phyloP scores from a whole-genome alignment of 768 basidiomycete species.

The Royoungia palumana region DNA sequence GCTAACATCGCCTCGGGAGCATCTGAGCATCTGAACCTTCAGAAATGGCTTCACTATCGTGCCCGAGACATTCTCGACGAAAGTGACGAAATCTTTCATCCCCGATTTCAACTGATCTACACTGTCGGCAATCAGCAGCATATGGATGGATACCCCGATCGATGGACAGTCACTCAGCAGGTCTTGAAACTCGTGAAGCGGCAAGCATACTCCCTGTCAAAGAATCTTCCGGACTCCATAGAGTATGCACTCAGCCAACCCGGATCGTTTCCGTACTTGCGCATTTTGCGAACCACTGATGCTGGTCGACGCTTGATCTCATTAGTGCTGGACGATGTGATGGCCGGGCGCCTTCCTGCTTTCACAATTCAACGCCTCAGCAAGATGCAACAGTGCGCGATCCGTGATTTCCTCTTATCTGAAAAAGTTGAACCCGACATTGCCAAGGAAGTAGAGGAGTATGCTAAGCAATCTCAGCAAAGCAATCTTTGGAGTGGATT shows the following conservation, averaged over 20 bases:
- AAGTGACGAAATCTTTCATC: conserved; percentile 29
- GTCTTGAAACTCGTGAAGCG: conserved; percentile 20
- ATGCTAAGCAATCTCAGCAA: neutral
- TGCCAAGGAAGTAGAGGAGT: neutral
- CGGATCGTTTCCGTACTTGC: conserved; percentile 10
- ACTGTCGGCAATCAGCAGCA: conserved; percentile 37
- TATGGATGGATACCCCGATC: conserved; percentile 39
- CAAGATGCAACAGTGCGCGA: conserved; percentile 3
- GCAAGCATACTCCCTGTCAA: neutral
- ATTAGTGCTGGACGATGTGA: conserved; percentile 8
- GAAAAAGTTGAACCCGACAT: conserved; percentile 2
- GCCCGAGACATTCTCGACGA: conserved; percentile 20
- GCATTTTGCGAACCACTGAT: conserved; percentile 7
- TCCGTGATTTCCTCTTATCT: conserved; percentile 13
- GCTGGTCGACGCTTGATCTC: conserved; percentile 6
- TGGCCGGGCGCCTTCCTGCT: conserved; percentile 5
- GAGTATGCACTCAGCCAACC: conserved; percentile 3
- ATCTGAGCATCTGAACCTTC: conserved; percentile 19
- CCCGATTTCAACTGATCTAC: conserved; percentile 48
- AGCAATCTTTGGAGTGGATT: conserved; percentile 16
- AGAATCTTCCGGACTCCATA: neutral
- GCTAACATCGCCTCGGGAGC: neutral
- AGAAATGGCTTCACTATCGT: conserved; percentile 18
- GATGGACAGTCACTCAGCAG: conserved; percentile 41
- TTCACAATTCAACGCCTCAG: conserved; percentile 4